Percentiles rank a stretch among this genome's conserved stretches.
phyloP scores from a whole-genome alignment of 75 land plant genomes.

The Larix kaempferi region DNA sequence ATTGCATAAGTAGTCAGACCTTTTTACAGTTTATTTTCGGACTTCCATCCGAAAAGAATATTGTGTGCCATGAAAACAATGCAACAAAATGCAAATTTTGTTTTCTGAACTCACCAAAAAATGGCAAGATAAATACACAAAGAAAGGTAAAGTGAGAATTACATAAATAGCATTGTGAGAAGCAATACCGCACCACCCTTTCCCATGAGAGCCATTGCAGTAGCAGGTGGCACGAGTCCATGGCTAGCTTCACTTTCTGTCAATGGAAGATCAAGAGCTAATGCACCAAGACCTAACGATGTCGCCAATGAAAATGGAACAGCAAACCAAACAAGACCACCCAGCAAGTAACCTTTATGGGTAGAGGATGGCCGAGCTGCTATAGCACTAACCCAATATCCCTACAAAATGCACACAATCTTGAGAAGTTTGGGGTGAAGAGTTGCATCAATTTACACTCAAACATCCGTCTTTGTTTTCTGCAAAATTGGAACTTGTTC shows the following conservation, averaged over 20 bases:
- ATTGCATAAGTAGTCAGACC: not conserved
- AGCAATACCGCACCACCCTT: conserved; percentile 88
- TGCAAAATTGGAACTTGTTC: not conserved
- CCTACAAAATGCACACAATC: conserved; percentile 30
- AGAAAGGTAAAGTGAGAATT: conserved; percentile 12
- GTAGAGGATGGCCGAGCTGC: conserved; percentile 93
- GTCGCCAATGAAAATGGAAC: conserved; percentile 95
- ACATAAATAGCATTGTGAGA: conserved; percentile 97
- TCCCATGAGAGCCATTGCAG: conserved; percentile 93
- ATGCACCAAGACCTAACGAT: conserved; percentile 89
- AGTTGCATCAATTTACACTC: conserved; percentile 6
- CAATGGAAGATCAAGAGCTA: conserved; percentile 93
- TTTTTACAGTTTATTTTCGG: not conserved
- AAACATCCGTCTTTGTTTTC: not conserved
- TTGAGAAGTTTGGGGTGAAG: conserved; percentile 7
- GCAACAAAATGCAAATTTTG: not conserved
- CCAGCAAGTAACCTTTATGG: conserved; percentile 92
- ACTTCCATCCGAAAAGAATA: not conserved
- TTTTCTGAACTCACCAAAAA: not conserved
- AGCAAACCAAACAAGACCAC: conserved; percentile 98
- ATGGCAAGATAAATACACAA: not conserved
- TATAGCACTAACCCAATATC: conserved; percentile 94
- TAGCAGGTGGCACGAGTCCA: conserved; percentile 94
- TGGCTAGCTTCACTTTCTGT: conserved; percentile 75
- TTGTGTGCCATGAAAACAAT: not conserved